Conservation (phyloP, 1,284 basidiomycete genomes). For the Malassezia slooffiae region DNA sequence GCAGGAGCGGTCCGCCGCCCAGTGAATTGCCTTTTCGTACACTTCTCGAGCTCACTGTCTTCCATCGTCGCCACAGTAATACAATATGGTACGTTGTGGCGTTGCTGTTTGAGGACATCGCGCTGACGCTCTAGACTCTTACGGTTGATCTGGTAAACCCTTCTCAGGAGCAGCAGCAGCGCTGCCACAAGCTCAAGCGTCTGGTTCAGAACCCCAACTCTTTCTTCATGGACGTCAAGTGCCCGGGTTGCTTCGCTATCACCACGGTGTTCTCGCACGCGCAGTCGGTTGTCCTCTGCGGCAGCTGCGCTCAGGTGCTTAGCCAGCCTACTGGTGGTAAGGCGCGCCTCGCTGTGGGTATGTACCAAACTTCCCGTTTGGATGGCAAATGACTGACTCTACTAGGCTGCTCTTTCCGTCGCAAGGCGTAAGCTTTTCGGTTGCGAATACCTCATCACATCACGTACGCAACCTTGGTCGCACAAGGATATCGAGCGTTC, state of each 20-base stretch:
- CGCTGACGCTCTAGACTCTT: constrained; percentile 64
- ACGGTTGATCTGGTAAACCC: constrained; percentile 97
- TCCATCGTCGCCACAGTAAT: no score
- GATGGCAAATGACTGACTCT: constrained; percentile 1
- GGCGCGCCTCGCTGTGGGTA: constrained; percentile 94
- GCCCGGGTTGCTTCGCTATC: constrained; percentile 89
- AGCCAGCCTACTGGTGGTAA: constrained; percentile 99
- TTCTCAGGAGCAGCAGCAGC: constrained; percentile 63
- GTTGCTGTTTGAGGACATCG: not conserved
- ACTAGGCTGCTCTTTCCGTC: constrained; percentile 39
- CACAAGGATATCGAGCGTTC: no score
- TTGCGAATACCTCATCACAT: no score
- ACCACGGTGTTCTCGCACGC: constrained; percentile 92
- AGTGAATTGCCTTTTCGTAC: no score
- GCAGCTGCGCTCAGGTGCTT: constrained; percentile 83
- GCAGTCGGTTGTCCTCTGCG: constrained; percentile 83
- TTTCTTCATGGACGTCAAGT: constrained; percentile 99
- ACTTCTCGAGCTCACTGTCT: no score
- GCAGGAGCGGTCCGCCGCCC: no score
- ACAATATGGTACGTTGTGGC: constrained; percentile 2
- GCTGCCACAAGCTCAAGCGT: constrained; percentile 89
- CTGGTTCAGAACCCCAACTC: constrained; percentile 69
- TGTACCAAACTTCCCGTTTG: constrained; percentile 48
- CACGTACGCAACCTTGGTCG: no score
- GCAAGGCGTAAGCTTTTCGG: constrained; percentile 32